These are phyloP conservation scores for Ceratobasidium sp. DNA, from an alignment of 1,284 basidiomycete species.

Conservation along the genomic window DNA sequence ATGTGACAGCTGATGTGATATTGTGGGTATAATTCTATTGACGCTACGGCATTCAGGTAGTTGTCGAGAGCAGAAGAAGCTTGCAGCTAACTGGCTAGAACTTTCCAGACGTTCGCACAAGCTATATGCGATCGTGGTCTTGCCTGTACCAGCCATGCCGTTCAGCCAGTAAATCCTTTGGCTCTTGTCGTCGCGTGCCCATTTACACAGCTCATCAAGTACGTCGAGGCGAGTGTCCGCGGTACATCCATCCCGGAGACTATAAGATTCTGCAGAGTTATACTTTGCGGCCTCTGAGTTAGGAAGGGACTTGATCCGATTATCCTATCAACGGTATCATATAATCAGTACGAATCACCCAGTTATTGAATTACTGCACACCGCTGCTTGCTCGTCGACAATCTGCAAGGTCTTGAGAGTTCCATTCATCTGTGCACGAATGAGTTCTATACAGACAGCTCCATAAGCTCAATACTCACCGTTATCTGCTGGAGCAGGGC, in stretches of 20 bases:
- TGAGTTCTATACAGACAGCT: not conserved
- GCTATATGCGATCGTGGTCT: constrained; percentile 33
- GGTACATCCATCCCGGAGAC: not conserved
- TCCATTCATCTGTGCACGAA: not conserved
- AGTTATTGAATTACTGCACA: not conserved
- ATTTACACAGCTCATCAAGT: not conserved
- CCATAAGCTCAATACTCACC: not conserved
- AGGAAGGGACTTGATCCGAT: not conserved
- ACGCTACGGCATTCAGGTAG: constrained; percentile 4
- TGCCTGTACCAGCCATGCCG: no score
- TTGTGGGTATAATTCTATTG: not conserved
- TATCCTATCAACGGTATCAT: not conserved
- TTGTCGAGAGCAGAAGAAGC: constrained; percentile 28
- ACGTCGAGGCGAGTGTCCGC: not conserved
- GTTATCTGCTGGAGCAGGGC: not conserved
- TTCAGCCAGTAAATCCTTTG: constrained; percentile 23
- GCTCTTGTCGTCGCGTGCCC: not conserved
- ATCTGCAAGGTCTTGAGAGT: not conserved
- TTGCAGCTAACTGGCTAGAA: not conserved
- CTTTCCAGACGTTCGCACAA: constrained; percentile 1
- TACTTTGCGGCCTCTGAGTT: not conserved
- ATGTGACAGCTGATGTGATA: no score
- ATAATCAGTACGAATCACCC: not conserved
- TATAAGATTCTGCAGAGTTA: not conserved
- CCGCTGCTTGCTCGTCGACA: not conserved